Conservation (phyloP, 1,284 basidiomycete species). For the Volvariella surrecta region DNA sequence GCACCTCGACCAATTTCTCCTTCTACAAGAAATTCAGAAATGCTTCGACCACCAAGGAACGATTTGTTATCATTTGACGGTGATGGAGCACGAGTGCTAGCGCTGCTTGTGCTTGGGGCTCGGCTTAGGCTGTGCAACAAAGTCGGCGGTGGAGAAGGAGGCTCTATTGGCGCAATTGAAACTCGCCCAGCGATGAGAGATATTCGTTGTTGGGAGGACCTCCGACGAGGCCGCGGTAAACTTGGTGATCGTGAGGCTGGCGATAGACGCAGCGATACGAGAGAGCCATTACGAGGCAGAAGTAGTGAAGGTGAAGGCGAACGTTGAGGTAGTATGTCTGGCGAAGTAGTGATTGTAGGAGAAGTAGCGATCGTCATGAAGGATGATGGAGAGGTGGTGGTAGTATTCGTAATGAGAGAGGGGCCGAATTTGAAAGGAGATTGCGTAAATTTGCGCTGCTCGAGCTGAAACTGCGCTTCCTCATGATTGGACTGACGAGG, state of each 20-base stretch:
- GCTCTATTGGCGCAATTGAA: slow-evolving; percentile 62
- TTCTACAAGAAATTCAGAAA: slow-evolving; percentile 76
- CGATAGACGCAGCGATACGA: slow-evolving; percentile 7
- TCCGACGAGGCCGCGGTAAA: slow-evolving; percentile 54
- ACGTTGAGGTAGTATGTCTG: slow-evolving; percentile 10
- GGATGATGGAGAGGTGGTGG: not conserved
- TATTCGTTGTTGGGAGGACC: slow-evolving; percentile 75
- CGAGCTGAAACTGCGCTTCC: not conserved
- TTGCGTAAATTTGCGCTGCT: not conserved
- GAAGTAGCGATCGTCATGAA: not conserved
- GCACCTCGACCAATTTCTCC: slow-evolving; percentile 92
- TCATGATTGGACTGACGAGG: slow-evolving; percentile 6
- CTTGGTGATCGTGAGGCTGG: slow-evolving; percentile 27
- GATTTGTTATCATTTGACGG: slow-evolving; percentile 39
- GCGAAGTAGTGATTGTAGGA: not conserved
- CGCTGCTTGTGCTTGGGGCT: slow-evolving; percentile 50
- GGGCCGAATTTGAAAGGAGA: not conserved
- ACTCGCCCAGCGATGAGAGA: slow-evolving; percentile 75
- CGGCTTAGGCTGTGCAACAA: slow-evolving; percentile 56
- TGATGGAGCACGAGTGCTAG: slow-evolving; percentile 55
- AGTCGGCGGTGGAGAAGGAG: slow-evolving; percentile 48
- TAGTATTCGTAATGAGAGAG: not conserved
- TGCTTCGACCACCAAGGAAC: slow-evolving; percentile 52
- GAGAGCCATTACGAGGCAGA: slow-evolving; percentile 9
- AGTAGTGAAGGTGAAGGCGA: slow-evolving; percentile 11